Base-by-base conservation (phyloP, 2,329 filamentous ascomycete genomes). In the Colletotrichum simmondsii region DNA sequence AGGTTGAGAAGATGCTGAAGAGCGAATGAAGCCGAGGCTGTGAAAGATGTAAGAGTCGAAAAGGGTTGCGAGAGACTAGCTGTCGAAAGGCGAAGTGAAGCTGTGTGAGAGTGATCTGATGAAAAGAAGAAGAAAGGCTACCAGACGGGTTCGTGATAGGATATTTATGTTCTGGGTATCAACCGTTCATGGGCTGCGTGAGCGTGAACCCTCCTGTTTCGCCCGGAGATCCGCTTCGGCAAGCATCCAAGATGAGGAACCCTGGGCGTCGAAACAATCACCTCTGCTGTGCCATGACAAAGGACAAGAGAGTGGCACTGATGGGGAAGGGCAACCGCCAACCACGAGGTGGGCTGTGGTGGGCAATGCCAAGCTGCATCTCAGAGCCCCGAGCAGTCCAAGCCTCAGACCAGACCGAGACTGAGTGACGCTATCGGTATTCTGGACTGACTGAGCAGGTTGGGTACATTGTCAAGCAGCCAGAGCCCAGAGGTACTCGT, bases 11-110 rank as follows among this genome's bases (percentile, higher is more conserved):
- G 19, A 19, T n/a, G 46, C 37, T 60, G 60, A 67, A 71, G 60
- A 61, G 71, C 65, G 71, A 52, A 67, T 64, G 64, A 49, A 73
- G 71, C 71, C 71, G 71, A 73, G 49, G 60, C 71, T 72, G 59
- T n/a, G 16, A 57, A 65, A 65, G 60, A 14, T 37, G 68, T 62
- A 32, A 52, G 24, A 46, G 53, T 30, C 53, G 53, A 65, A 65
- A 52, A 54, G 32, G 22, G 12, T 53, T 61, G 66, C 71, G 71
- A 73, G 22, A 73, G 71, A 61, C 71, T 73, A 73, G 71, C 71
- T 73, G 67, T 73, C 71, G 71, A 73, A 22, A 71, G 60, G 66
- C 61, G 71, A 73, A 73, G 56, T 71, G 71, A 73, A 73, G 71
- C 49, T 61, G 57, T 22, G n/a, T 60, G 60, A 60, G 35, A 46